Conservation (phyloP, 2,329 filamentous ascomycete species). For the Trichoderma guizhouense region DNA sequence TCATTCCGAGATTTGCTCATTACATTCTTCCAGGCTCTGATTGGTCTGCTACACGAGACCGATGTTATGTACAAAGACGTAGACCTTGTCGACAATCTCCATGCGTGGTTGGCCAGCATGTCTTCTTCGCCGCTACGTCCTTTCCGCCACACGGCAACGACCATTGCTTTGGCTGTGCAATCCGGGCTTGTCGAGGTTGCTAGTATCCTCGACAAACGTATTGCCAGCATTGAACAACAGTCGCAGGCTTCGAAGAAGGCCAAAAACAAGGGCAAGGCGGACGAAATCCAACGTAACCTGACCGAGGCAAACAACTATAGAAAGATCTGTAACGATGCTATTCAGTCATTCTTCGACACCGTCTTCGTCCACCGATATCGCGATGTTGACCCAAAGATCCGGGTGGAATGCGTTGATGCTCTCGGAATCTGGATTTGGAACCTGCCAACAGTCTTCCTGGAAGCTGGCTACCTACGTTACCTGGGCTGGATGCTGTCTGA, state of each 20-base stretch:
- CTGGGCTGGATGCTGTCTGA: conserved; percentile 95
- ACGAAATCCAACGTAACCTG: conserved; percentile 68
- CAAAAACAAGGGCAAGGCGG: conserved; percentile 74
- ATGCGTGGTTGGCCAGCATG: conserved; percentile 87
- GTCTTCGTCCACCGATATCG: conserved; percentile 95
- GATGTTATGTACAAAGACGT: conserved; percentile 74
- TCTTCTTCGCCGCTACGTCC: conserved; percentile 83
- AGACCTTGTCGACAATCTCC: conserved; percentile 80
- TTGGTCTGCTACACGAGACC: conserved; percentile 77
- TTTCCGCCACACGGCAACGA: conserved; percentile 90
- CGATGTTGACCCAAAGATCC: conserved; percentile 85
- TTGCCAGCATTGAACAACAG: conserved; percentile 74
- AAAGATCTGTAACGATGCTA: conserved; percentile 64
- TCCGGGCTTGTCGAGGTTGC: conserved; percentile 73
- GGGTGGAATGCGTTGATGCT: conserved; percentile 82
- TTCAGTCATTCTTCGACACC: conserved; percentile 85
- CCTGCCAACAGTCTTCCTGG: conserved; percentile 84
- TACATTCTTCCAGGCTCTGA: conserved; percentile 73
- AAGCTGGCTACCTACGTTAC: conserved; percentile 86
- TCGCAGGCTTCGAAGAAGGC: conserved; percentile 69
- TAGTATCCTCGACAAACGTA: conserved; percentile 64
- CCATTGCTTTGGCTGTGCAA: conserved; percentile 76
- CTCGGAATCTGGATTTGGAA: conserved; percentile 85
- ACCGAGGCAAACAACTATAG: conserved; percentile 67
- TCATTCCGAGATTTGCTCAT: conserved; percentile 76